A percentile compares a stretch with the other conserved stretches of the same genome.
These are phyloP conservation scores for Populus alba DNA, from an alignment of 345 rosid species.

Conservation along the genomic window DNA sequence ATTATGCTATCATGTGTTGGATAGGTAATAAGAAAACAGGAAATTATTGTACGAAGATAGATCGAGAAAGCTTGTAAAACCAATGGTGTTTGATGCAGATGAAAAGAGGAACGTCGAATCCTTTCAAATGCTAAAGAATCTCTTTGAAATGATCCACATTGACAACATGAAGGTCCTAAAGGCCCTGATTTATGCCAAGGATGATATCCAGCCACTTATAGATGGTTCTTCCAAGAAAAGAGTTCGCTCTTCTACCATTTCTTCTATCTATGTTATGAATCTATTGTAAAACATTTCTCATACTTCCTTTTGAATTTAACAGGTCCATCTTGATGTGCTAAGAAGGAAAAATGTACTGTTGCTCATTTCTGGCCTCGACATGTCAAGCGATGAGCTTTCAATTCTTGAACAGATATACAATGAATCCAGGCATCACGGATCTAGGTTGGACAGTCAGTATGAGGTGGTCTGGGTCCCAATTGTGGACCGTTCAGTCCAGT, in stretches of 20 bases:
- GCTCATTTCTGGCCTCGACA: conserved; percentile 69
- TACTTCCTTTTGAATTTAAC: neutral
- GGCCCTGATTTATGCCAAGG: conserved; percentile 69
- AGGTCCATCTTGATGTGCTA: conserved; percentile 71
- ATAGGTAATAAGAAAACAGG: neutral
- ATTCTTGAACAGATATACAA: conserved; percentile 77
- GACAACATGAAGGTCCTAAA: conserved; percentile 88
- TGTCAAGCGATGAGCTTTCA: conserved; percentile 63
- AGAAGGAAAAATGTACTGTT: conserved; percentile 75
- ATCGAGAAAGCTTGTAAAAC: neutral
- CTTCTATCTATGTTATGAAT: neutral
- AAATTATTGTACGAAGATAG: neutral
- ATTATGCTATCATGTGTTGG: neutral
- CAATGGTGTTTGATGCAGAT: conserved; percentile 38
- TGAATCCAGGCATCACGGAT: conserved; percentile 55
- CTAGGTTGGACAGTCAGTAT: conserved; percentile 55
- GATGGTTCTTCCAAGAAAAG: conserved; percentile 71
- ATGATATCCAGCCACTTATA: conserved; percentile 54
- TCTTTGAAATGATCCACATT: conserved; percentile 56
- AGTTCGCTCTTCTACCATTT: conserved; percentile 27
- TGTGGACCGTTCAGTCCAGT: conserved; percentile 43
- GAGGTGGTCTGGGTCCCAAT: conserved; percentile 90
- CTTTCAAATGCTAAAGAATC: conserved; percentile 40
- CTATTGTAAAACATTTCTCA: neutral
- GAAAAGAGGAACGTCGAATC: conserved; percentile 56